Conservation (phyloP, 768 basidiomycete genomes). For the Boletellus ananas region DNA sequence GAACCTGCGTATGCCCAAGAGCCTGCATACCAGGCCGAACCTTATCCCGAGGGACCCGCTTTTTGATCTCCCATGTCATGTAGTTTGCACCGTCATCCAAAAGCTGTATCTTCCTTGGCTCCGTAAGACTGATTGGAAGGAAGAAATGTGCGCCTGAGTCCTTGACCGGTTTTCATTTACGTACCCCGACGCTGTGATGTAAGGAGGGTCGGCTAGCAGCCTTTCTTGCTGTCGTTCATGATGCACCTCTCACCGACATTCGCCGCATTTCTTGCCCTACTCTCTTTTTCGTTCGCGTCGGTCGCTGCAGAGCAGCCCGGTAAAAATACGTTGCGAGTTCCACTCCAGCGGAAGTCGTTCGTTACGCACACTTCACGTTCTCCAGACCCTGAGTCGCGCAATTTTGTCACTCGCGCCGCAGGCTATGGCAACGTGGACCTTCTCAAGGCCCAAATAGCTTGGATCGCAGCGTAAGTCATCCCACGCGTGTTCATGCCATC, state of each 20-base stretch:
- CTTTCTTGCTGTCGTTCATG: constrained; percentile 2
- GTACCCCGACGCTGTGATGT: not conserved
- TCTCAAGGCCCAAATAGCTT: constrained; percentile 15
- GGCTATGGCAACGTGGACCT: constrained; percentile 5
- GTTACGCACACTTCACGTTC: constrained; percentile 1
- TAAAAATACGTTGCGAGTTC: constrained; percentile 14
- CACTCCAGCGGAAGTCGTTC: constrained; percentile 22
- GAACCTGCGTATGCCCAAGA: constrained; percentile 40
- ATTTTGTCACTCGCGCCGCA: not conserved
- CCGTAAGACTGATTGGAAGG: not conserved
- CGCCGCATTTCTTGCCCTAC: constrained; percentile 8
- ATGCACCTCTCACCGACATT: constrained; percentile 20
- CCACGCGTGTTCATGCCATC: not conserved
- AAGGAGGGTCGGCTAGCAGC: not conserved
- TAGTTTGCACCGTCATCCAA: constrained; percentile 15
- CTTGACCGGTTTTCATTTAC: not conserved
- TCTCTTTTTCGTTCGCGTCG: constrained; percentile 16
- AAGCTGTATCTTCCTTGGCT: constrained; percentile 10
- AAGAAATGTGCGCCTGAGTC: not conserved
- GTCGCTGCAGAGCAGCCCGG: not conserved
- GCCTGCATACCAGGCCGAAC: constrained; percentile 40
- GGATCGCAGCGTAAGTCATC: constrained; percentile 18
- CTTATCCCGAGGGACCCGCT: constrained; percentile 46
- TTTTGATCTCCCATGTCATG: constrained; percentile 45
- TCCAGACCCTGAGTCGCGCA: not conserved